Evolutionary conservation across 768 basidiomycete genomes (phyloP), one percentile per base, ranked within the genome.

Genomic region (Calocybe gangraenosa): DNA sequence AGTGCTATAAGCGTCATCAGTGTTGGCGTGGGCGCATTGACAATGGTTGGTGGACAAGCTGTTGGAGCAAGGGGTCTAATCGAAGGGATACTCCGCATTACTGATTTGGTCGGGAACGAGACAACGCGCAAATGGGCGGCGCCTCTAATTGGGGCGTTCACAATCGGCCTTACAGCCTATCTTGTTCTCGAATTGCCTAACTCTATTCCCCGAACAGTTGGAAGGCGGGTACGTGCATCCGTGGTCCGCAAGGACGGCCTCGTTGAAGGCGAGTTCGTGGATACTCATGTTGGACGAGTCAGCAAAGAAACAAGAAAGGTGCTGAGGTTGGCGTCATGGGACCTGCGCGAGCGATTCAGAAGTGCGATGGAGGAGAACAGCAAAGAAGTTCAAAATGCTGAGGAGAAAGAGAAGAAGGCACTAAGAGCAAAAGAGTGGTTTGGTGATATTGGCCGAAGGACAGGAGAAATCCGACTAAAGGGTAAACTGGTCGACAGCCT

Each of bases 301-400:
- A 70, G 81, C 42, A 73, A 81, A 30, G 95, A 98, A 75, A 89
- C 92, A 18, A 78, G 95, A 56, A 97, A 97, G 70, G 95, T 99
- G 37, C 68, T 99, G 48, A 74, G 94, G 38, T 64, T 92, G 22
- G 94, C 89, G 15, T 82, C 87, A 17, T 97, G 91, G 91, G 94
- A 97, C 63, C 59, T 94, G 49, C 77, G 77, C 54, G 87, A 90
- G 65, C 76, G 85, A 34, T 95, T 92, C 73, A 74, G 80, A 46
- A 70, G 67, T 2, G 86, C 89, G 14, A 78, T 92, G 72, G 92
- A 98, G 55, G 83, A 87, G 60, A 70, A 81, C 35, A 76, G 73
- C 30, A 78, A 76, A 58, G 91, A 94, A 59, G 92, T 95, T 13
- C 75, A 74, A 56, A 73, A 70, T 39, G 82, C 82, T 36, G 91